phyloP scores from a whole-genome alignment of 2,329 filamentous ascomycete genomes.

The Penicillium sp. region DNA sequence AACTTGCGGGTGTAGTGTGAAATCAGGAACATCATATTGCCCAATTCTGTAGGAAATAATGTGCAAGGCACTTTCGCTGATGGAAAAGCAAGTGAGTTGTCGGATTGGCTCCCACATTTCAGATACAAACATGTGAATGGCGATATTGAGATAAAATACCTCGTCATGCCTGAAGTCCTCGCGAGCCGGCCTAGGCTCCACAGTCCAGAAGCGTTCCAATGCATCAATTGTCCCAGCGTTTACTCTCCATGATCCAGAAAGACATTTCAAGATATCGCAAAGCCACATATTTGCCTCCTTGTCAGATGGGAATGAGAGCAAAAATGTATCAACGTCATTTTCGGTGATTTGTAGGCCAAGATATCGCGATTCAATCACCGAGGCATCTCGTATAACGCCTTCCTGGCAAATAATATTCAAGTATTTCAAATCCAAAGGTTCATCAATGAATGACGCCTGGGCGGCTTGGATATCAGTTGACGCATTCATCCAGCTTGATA shows the following conservation, averaged over 20 bases:
- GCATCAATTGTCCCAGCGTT: not conserved
- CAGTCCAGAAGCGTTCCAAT: conserved; percentile 1
- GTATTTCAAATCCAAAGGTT: not conserved
- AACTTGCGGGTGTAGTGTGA: not conserved
- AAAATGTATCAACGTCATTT: conserved; percentile 7
- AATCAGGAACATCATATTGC: not conserved
- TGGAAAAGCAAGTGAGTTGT: conserved; percentile 7
- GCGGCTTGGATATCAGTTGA: not conserved
- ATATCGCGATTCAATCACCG: conserved; percentile 8
- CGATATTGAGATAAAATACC: conserved; percentile 5
- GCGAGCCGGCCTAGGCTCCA: not conserved
- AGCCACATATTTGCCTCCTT: not conserved
- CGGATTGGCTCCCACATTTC: conserved; percentile 6
- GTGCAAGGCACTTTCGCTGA: conserved; percentile 5
- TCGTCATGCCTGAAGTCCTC: not conserved
- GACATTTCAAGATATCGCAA: not conserved
- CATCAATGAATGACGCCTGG: not conserved
- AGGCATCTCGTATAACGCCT: conserved; percentile 9
- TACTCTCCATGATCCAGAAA: conserved; percentile 1
- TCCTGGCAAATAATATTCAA: conserved; percentile 1
- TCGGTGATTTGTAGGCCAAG: conserved; percentile 5
- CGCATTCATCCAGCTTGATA: not conserved
- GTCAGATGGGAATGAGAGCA: conserved; percentile 7
- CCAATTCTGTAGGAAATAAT: not conserved
- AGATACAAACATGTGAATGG: conserved; percentile 7